phyloP scores from a whole-genome alignment of 495 filamentous ascomycete species.

The Aspergillus diversus region DNA sequence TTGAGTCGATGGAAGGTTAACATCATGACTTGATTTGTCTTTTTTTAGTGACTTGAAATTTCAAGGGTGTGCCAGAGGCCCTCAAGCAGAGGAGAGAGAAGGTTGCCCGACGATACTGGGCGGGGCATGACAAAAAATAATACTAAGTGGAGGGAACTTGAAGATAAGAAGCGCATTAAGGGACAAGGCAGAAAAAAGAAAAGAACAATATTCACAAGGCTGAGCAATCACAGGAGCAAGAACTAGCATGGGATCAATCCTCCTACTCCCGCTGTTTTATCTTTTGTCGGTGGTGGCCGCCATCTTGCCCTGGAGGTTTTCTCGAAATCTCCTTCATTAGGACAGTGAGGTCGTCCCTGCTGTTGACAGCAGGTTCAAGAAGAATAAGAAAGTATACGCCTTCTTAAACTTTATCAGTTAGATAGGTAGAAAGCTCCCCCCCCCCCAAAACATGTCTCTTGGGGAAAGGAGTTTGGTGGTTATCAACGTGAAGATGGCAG shows the following conservation, averaged over 20 bases:
- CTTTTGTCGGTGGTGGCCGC: background rate
- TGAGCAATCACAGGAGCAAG: slow-evolving; percentile 1
- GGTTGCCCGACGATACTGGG: no score
- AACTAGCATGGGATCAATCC: background rate
- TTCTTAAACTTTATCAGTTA: no score
- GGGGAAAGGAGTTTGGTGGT: background rate
- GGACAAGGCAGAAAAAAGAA: background rate
- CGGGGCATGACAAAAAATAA: background rate
- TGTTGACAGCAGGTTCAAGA: no score
- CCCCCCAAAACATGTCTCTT: background rate
- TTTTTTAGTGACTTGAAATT: background rate
- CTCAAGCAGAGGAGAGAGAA: no score
- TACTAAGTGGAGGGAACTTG: background rate
- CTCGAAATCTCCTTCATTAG: background rate
- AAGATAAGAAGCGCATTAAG: background rate
- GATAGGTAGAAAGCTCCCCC: background rate
- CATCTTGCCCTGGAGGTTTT: background rate
- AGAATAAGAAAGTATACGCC: no score
- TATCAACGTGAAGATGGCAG: background rate
- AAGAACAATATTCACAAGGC: slow-evolving; percentile 9
- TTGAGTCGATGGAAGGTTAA: slow-evolving; percentile 1
- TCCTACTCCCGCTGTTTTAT: background rate
- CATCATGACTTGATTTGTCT: slow-evolving; percentile 4
- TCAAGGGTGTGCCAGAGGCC: no score
- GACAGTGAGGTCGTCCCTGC: background rate